These are phyloP conservation scores for Sanghuangporus baumii DNA, from an alignment of 1,284 basidiomycete species.

Conservation along the genomic window DNA sequence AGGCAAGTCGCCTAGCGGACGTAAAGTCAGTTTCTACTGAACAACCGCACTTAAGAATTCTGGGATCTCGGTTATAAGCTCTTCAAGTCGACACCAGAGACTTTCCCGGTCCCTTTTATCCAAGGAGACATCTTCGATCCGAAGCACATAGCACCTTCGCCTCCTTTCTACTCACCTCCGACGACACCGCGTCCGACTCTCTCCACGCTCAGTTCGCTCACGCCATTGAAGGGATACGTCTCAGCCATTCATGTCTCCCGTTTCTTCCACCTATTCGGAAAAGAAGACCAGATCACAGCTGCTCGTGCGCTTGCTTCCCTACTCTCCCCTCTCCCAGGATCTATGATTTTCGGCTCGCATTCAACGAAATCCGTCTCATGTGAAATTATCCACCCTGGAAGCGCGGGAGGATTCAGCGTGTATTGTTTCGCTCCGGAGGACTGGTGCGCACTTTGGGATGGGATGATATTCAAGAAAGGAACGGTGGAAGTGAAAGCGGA, in stretches of 20 bases:
- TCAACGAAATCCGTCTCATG: constrained; percentile 24
- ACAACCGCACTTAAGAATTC: constrained; percentile 13
- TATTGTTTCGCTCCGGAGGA: constrained; percentile 16
- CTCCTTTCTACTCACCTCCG: constrained; percentile 26
- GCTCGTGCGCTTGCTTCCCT: constrained; percentile 36
- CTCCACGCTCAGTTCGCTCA: constrained; percentile 31
- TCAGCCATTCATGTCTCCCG: constrained; percentile 42
- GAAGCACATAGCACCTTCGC: constrained; percentile 27
- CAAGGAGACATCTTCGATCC: constrained; percentile 23
- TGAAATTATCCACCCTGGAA: neutral
- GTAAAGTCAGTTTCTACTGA: neutral
- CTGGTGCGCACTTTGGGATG: constrained; percentile 19
- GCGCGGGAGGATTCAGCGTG: neutral
- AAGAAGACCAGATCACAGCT: constrained; percentile 36
- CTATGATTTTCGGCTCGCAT: constrained; percentile 34
- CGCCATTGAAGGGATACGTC: constrained; percentile 38
- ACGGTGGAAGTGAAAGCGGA: constrained; percentile 12
- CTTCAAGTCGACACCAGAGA: constrained; percentile 20
- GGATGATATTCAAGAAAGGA: constrained; percentile 13
- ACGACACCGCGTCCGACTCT: constrained; percentile 28
- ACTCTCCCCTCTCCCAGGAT: constrained; percentile 32
- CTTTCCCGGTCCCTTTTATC: constrained; percentile 22
- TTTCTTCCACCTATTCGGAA: constrained; percentile 48
- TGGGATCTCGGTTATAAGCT: constrained; percentile 24
- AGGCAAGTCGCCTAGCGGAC: constrained; percentile 4